Base-by-base conservation (phyloP, 495 filamentous ascomycete species). In the Cudoniella acicularis region DNA sequence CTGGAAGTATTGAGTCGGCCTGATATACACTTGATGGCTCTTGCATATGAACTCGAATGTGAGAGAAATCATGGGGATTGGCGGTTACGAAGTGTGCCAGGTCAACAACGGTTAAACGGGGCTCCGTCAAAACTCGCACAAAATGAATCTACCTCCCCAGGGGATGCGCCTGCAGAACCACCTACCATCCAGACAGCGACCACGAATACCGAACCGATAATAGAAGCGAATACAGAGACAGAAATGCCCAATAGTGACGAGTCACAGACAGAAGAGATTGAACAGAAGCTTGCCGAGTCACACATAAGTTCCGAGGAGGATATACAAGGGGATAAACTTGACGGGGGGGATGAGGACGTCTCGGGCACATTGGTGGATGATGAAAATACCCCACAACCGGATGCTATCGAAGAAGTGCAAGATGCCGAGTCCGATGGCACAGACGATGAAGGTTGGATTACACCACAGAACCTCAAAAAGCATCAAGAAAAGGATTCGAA, bases 371-470 rank as follows among this genome's bases (percentile, higher is more conserved):
- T n/a, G n/a, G 36, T n/a, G 36, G 36, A 41, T n/a, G 36, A 47
- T 9, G 8, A 8, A 47, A 21, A n/a, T 8, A n/a, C 43, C 13
- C 43, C 8, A 9, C n/a, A 6, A 47, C 16, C 43, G 20, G 20
- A 47, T 4, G 18, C 23, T 10, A 24, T 54, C 24, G 56, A 57
- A 52, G 65, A 65, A 49, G 46, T 49, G 1, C 40, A 41, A 30
- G 57, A n/a, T 45, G 62, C 46, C 13, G 79, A 81, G 46, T 76
- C 77, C 3, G 82, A 79, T 9, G 73, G 79, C 18, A 82, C 81
- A 2, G 89, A 91, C 54, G 82, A 77, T 9, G 90, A 86, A 42
- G 91, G 88, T 66, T 98, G 94, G 95, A 98, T 99, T 60, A 98
- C 95, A 1, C 91, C 95, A 1, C 83, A 85, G 45, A 98, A 98